Evolutionary conservation across 1,284 basidiomycete genomes (phyloP), one percentile per base, ranked within the genome.

Genomic region (Cystobasidium slooffiae): DNA sequence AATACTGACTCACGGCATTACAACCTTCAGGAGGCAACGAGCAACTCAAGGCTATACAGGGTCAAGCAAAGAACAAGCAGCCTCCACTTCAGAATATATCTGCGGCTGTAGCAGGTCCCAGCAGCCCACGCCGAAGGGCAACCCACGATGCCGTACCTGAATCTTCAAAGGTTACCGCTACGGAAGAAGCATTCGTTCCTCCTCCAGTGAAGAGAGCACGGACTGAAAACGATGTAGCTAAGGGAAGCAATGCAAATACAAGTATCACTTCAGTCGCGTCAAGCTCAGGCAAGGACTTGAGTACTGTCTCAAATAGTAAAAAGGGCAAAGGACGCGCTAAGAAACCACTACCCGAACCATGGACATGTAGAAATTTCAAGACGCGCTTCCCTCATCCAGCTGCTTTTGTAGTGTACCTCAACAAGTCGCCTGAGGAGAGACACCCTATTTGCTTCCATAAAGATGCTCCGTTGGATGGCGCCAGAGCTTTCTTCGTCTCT

Each of bases 401-500:
- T 39, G 20, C 39, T 10, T 73, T 64, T 37, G 63, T 62, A 10
- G 18, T 39, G 5, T 73, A 73, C 22, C 53, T 73, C 7, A 51
- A 52, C 24, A 51, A 52, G 12, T 20, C 47, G 5, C 14, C 43
- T 10, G 62, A 66, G 16, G 63, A 66, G 5, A 37, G 56, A 1
- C 70, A 73, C 47, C 61, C 37, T 31, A 64, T 73, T 10, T 14
- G 43, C 4, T 59, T 58, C 31, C 70, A 73, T 41, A 65, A 66
- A 22, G 62, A 65, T 47, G 63, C 70, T 9, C 62, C 70, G 1
- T 31, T 73, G 12, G 53, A 37, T 16, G 70, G 70, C 16, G 70
- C 66, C 8, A 24, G 70, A 49, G 70, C 70, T 39, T 46, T 44
- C 31, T 73, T 73, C 44, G 70, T 73, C 22, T 46, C 52, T 22